A percentile compares a stretch with the other conserved stretches of the same genome.
Evolutionary conservation across 2,329 filamentous ascomycete species (phyloP).

Genomic region (Nothophaeocryptopus gaeumannii): DNA sequence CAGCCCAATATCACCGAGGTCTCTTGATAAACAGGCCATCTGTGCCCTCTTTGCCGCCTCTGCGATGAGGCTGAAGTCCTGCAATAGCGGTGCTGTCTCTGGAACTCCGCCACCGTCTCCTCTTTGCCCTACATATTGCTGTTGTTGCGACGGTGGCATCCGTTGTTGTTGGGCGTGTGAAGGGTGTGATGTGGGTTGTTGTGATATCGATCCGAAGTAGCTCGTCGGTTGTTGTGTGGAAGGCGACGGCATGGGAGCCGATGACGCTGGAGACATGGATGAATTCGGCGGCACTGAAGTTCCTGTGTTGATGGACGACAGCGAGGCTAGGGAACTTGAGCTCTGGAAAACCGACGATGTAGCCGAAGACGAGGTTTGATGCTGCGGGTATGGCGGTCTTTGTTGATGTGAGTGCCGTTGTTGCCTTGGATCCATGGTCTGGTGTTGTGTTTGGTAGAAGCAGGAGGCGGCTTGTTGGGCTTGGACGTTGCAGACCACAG

Average conservation of each 20-base stretch:
- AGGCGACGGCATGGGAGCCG: conserved; percentile 36
- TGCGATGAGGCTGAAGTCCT: conserved; percentile 80
- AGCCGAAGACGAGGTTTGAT: conserved; percentile 22
- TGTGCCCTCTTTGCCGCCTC: conserved; percentile 92
- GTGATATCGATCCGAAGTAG: conserved; percentile 36
- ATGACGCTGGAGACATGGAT: conserved; percentile 27
- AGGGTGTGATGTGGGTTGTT: conserved; percentile 27
- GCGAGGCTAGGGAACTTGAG: conserved; percentile 43
- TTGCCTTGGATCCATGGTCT: conserved; percentile 24
- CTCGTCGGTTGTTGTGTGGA: conserved; percentile 29
- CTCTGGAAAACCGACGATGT: conserved; percentile 39
- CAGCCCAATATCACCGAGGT: conserved; percentile 69
- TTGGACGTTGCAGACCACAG: too few relatives aligned
- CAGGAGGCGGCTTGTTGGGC: too few relatives aligned
- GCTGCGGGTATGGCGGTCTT: conserved; percentile 38
- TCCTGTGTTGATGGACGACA: conserved; percentile 30
- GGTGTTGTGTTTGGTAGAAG: too few relatives aligned
- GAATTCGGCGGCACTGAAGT: conserved; percentile 32
- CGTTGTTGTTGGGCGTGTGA: conserved; percentile 33
- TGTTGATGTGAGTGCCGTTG: conserved; percentile 28
- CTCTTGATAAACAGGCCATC: conserved; percentile 82
- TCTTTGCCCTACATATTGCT: conserved; percentile 34
- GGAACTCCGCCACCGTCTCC: conserved; percentile 32
- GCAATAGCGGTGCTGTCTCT: conserved; percentile 63
- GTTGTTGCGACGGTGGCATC: conserved; percentile 28